Evolutionary conservation across 345 rosid species (phyloP), one percentile per base, ranked within the genome.

Genomic region (Citrus maxima): DNA sequence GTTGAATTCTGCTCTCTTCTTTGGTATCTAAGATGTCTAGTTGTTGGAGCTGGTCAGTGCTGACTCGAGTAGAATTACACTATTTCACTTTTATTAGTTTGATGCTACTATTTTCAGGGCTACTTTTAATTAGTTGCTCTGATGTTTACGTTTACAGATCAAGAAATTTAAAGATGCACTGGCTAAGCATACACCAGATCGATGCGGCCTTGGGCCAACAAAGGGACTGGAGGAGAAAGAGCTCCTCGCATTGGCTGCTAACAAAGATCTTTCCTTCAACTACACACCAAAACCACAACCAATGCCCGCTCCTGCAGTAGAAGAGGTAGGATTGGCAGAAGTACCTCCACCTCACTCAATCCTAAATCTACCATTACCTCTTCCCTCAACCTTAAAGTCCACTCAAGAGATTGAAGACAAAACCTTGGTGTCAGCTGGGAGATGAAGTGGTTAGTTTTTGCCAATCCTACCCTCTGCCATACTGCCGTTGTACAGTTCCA

Each of bases 221-320:
- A 91, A 90, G 83, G 99, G 99, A 37, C 84, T 96, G 67, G 98
- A 96, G 82, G 97, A 94, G 81, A 91, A 90, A 84, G 99, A 96
- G 86, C 97, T 96, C 2, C 70, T 88, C 73, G 99, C 97, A 3
- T 88, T 96, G 78, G 88, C 97, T 65, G 91, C 97, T 24, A 94
- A 96, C 84, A 94, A 79, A 84, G 98, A 93, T 38, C 91, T 96
- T 8, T 84, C 86, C 88, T 96, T 96, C 84, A 89, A 78, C 67
- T 89, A 86, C 89, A 84, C 86, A 27, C 90, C 90, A 10, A 90
- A 85, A 80, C 84, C 85, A 28, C 74, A 86, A 59, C 82, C 85
- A 68, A 40, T 34, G 19, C 81, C 86, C 64, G 77, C 27, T 37
- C 78, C 85, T 21, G 86, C 80, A 0, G 73, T 62, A 40, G 84